Evolutionary conservation across 768 basidiomycete genomes (phyloP).

Genomic region (Mycena olivaceomarginata): DNA sequence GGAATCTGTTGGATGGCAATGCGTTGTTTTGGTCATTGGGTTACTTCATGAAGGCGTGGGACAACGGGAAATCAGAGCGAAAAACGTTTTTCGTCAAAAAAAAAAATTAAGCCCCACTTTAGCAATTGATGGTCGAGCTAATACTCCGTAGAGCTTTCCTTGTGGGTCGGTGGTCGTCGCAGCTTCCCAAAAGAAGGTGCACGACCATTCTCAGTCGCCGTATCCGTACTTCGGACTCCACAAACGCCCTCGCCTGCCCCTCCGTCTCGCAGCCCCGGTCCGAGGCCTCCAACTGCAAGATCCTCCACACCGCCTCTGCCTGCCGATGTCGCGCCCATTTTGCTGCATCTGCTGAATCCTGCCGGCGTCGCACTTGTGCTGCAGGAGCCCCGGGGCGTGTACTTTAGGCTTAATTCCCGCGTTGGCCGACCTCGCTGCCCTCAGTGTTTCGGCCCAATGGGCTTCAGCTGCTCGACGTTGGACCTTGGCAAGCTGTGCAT

Average conservation of each 20-base stretch:
- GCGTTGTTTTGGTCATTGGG: too few species aligned
- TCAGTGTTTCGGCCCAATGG: conserved; percentile 7
- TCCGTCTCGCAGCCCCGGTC: not conserved
- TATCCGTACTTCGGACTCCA: conserved; percentile 28
- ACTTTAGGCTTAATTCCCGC: not conserved
- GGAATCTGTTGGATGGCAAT: too few species aligned
- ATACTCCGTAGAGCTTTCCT: too few species aligned
- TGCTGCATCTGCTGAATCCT: not conserved
- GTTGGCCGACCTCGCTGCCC: too few species aligned
- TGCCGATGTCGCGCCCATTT: conserved; percentile 17
- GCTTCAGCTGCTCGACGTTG: not conserved
- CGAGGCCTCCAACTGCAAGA: not conserved
- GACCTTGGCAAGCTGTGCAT: not conserved
- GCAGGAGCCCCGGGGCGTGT: not conserved
- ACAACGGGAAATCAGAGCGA: too few species aligned
- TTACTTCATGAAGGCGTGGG: too few species aligned
- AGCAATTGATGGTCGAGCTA: too few species aligned
- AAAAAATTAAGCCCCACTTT: too few species aligned
- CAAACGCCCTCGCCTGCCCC: conserved; percentile 1
- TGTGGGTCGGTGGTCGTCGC: too few species aligned
- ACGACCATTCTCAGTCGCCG: conserved; percentile 9
- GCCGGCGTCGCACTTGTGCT: conserved; percentile 4
- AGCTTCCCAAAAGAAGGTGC: too few species aligned
- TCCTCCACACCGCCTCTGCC: not conserved
- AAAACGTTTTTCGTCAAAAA: too few species aligned